Evolutionary conservation across 2,329 filamentous ascomycete species (phyloP), one percentile per base, ranked within the genome.

Genomic region (Coleophoma crateriformis): DNA sequence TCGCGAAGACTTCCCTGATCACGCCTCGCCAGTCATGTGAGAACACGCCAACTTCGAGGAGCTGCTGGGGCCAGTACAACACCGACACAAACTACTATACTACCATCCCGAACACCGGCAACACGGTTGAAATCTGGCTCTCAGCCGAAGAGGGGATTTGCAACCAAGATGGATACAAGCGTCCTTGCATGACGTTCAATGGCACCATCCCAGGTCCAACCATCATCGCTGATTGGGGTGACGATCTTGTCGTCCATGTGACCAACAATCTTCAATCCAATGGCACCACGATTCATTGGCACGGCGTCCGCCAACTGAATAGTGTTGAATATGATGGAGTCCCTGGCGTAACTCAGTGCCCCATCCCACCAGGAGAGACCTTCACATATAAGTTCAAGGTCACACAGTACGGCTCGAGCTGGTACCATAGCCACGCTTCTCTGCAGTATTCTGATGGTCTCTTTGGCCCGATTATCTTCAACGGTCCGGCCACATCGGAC

Each of bases 221-320:
- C 2, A 19, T 19, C 19, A 19, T 19, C 19, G 19, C 19, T 19
- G 19, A 19, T 19, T 19, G 19, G 19, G 19, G 19, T 19, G 19
- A 19, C 19, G 19, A 19, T 19, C 19, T 19, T 19, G 19, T 19
- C 19, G 37, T 53, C 22, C 50, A 32, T 10, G 51, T 53, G 5
- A 47, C 20, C 15, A 53, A 53, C 33, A 34, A 50, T 22, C 42
- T 55, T 7, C 15, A 22, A 12, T 50, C 65, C 33, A 73, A 75
- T 43, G 74, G 73, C 19, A 76, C 72, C 4, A 64, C 68, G 7
- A 66, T 77, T 14, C 73, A 76, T 53, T 77, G 70, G 69, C 74
- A 77, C 51, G 74, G 74, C 20, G 55, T 76, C 12, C 58, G 70
- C 11, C 69, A 72, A 50, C 57, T 70, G 8, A 42, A 45, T 32